Percentiles rank a stretch among this genome's conserved stretches.
phyloP scores from a whole-genome alignment of 2,329 filamentous ascomycete genomes.

The Epichloe brachyelytri region DNA sequence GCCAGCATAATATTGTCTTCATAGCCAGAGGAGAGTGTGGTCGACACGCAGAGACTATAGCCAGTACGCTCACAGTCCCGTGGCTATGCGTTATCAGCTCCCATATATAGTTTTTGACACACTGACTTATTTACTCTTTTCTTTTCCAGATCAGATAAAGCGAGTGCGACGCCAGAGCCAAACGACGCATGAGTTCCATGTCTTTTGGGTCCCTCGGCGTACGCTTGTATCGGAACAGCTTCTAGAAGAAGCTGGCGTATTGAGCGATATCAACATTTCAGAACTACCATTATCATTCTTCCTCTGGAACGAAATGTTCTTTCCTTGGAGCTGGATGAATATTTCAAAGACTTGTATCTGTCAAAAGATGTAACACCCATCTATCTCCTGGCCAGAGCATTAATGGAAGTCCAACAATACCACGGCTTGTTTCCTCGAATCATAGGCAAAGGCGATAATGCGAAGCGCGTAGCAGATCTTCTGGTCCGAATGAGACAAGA shows the following conservation, averaged over 20 bases:
- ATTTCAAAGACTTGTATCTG: constrained; percentile 79
- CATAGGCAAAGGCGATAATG: constrained; percentile 90
- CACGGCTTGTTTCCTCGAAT: constrained; percentile 92
- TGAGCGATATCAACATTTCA: constrained; percentile 80
- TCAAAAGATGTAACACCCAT: constrained; percentile 85
- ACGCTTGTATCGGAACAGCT: constrained; percentile 85
- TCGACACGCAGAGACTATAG: constrained; percentile 70
- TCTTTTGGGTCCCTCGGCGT: constrained; percentile 90
- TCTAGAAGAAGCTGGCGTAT: constrained; percentile 81
- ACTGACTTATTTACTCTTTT: constrained; percentile 19
- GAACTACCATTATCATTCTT: constrained; percentile 86
- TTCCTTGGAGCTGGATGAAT: constrained; percentile 78
- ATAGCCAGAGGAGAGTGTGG: constrained; percentile 83
- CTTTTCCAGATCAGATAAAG: constrained; percentile 67
- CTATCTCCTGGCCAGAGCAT: constrained; percentile 74
- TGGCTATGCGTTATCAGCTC: neutral
- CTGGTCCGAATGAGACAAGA: constrained; percentile 87
- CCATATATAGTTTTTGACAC: neutral
- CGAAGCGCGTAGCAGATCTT: constrained; percentile 75
- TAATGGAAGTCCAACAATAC: constrained; percentile 87
- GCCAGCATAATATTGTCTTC: constrained; percentile 90
- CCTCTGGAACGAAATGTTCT: constrained; percentile 79
- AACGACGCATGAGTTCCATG: constrained; percentile 87
- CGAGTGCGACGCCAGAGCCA: constrained; percentile 77
- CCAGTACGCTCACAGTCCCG: constrained; percentile 48